These are phyloP conservation scores for Blepharisma japonicum DNA, from an alignment of 73 alveolate genomes.

Conservation along the genomic window DNA sequence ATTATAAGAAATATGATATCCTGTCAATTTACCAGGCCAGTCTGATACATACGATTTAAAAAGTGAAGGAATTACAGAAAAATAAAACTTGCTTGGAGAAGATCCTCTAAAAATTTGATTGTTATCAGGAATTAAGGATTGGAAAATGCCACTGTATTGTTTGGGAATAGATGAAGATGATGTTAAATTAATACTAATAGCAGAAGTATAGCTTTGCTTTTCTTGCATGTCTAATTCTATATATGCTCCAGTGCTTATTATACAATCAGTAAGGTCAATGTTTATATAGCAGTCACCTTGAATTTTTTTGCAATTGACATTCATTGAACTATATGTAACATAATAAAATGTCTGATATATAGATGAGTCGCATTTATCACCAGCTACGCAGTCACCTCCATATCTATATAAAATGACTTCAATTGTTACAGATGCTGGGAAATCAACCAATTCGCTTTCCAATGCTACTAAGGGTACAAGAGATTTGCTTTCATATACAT, in stretches of 20 bases:
- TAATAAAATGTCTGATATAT: no score
- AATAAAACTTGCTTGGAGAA: conserved; percentile 4
- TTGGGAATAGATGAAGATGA: conserved; percentile 20
- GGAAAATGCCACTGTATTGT: neutral
- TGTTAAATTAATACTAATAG: neutral
- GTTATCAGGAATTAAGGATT: neutral
- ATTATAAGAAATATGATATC: conserved; percentile 1
- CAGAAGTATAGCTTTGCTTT: neutral
- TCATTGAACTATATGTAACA: no score
- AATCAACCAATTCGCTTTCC: neutral
- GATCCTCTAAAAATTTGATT: conserved; percentile 2
- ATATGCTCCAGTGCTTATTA: no score
- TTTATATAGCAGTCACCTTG: no score
- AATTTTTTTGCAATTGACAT: no score
- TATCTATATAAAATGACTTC: neutral
- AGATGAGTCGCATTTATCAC: no score
- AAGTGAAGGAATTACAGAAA: conserved; percentile 3
- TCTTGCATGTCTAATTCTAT: no score
- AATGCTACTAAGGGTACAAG: neutral
- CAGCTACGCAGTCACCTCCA: neutral
- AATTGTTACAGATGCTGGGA: neutral
- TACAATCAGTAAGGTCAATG: no score
- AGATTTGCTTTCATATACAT: neutral
- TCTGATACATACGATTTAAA: neutral
- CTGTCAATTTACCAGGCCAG: neutral